Percentiles rank a stretch among this genome's conserved stretches.
Evolutionary conservation across 192 early-diverging fungal genomes (phyloP).

Genomic region (Coemansia sp.): DNA sequence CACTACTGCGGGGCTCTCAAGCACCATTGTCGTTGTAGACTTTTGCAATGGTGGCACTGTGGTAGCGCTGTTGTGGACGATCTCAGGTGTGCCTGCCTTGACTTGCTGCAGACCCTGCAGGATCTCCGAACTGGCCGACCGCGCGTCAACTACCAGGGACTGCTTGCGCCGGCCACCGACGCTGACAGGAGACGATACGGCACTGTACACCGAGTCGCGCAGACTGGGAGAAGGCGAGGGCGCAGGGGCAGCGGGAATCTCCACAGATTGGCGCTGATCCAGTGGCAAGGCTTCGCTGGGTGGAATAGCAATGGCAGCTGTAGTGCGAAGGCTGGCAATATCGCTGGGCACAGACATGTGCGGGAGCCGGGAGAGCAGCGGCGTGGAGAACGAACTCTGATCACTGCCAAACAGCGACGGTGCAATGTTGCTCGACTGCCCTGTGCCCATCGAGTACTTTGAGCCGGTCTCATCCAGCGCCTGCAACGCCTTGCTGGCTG

Average conservation of each 20-base stretch:
- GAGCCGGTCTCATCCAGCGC: conserved; percentile 23
- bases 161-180: conserved; percentile 52
- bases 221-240: background rate
- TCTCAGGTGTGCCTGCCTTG: conserved; percentile 20
- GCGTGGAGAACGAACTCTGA: conserved; percentile 49
- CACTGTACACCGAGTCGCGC: conserved; percentile 23
- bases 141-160: conserved; percentile 46
- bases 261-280: background rate
- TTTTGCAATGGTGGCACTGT: background rate
- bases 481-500: conserved; percentile 10
- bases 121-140: conserved; percentile 34
- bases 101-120: conserved; percentile 38
- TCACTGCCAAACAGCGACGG: conserved; percentile 57
- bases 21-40: conserved; percentile 18
- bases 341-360: conserved; percentile 49
- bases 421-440: conserved; percentile 50
- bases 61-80: conserved; percentile 4
- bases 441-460: conserved; percentile 35
- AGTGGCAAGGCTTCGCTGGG: background rate
- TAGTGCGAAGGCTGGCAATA: conserved; percentile 45
- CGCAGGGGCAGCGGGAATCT: background rate
- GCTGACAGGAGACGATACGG: conserved; percentile 47
- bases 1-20: conserved; percentile 25
- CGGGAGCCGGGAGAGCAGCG: conserved; percentile 41
- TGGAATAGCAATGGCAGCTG: background rate